These are phyloP conservation scores for Ilex asprella DNA, from an alignment of 257 asterid species.

Conservation along the genomic window DNA sequence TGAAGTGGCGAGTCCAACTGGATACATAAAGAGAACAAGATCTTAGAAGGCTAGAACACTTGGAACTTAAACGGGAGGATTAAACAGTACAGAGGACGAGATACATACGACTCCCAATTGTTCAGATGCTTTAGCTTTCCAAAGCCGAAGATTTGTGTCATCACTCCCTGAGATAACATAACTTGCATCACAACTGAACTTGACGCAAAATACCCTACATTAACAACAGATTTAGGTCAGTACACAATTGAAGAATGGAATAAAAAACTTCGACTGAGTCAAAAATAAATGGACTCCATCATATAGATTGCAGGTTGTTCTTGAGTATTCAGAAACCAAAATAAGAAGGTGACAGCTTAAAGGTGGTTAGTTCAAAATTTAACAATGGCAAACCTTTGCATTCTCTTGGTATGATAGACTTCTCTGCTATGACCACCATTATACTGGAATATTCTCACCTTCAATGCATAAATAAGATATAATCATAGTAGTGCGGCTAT, in stretches of 20 bases:
- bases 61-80: background rate
- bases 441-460: conserved; percentile 86
- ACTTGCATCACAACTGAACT: conserved; percentile 82
- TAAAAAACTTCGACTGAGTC: background rate
- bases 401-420: conserved; percentile 90
- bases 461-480: conserved; percentile 21
- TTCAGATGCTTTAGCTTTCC: conserved; percentile 98
- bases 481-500: background rate
- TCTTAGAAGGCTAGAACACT: background rate
- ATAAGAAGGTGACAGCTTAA: background rate
- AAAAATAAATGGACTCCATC: background rate
- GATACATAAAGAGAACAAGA: background rate
- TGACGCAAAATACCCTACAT: conserved; percentile 87
- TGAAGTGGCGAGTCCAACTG: background rate
- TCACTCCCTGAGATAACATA: conserved; percentile 91
- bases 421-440: conserved; percentile 98
- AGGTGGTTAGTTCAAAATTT: background rate
- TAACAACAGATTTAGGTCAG: conserved; percentile 19
- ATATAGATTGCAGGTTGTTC: conserved; percentile 15
- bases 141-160: conserved; percentile 88
- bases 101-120: conserved; percentile 88
- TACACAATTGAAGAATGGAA: background rate
- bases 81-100: conserved; percentile 3
- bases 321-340: background rate
- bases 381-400: conserved; percentile 66